Base-by-base conservation (phyloP, 805 yeast genomes). In the Candida saitoana region DNA sequence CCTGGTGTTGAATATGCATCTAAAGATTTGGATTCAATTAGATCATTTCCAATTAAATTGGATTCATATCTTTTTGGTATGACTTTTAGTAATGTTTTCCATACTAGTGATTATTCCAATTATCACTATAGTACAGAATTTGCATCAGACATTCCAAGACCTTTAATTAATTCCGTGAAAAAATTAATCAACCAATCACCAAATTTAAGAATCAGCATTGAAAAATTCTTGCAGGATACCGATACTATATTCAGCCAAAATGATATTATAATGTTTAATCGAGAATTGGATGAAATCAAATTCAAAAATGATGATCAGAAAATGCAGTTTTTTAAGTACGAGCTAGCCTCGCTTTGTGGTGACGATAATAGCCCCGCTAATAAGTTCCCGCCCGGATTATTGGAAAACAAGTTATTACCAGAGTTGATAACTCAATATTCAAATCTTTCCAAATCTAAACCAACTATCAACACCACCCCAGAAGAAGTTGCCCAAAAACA, bases 21-120 rank as follows among this genome's bases (percentile, higher is more conserved):
- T 44, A 85, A 93, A 0, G 59, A 57, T 19, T 49, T 55, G 17
- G 73, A 68, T 3, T 61, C 68, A 2, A 55, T 57, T 39, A 62
- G 58, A 38, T 53, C 36, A 42, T 54, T 49, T 41, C 72, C 75
- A 0, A 54, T 65, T 29, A 78, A 78, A 48, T 63, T 80, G 41
- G 95, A 87, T 57, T 69, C 93, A 0, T 85, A 69, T 66, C 73
- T 73, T 47, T 69, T 82, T 29, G 95, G 88, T 3, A 63, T 63
- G 1, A 65, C 86, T 22, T 71, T 82, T 2, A 67, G 65, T 43
- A 65, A 69, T 24, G 42, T 43, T 2, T 73, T 76, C 52, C 67
- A 67, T 40, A 38, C 34, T 18, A 35, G 37, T 7, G 38, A 47
- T 42, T 27, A 38, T 39, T 3, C 33, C 18, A 14, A 32, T n/a